Percentiles rank a stretch among this genome's conserved stretches.
phyloP scores from a whole-genome alignment of 192 early-diverging fungal genomes.

The Tieghemiomyces parasiticus region DNA sequence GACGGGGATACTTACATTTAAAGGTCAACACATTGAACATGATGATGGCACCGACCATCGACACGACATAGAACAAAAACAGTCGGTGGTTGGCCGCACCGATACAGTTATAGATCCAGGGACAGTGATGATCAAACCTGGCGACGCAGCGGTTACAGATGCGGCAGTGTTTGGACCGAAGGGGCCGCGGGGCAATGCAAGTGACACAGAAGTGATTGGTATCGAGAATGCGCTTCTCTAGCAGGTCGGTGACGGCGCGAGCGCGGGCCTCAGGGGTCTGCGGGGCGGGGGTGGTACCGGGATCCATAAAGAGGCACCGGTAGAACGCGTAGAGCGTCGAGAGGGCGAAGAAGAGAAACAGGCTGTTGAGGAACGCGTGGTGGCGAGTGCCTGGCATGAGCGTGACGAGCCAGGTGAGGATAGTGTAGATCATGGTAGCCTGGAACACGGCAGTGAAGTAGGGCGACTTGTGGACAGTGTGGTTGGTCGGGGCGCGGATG shows the following conservation, averaged over 20 bases:
- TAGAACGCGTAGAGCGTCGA: slow-evolving; percentile 64
- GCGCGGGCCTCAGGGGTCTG: slow-evolving; percentile 20
- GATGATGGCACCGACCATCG: slow-evolving; percentile 43
- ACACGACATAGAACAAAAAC: slow-evolving; percentile 67
- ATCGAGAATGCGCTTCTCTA: slow-evolving; percentile 50
- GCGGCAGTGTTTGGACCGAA: slow-evolving; percentile 91
- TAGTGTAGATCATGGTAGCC: slow-evolving; percentile 58
- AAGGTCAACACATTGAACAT: slow-evolving; percentile 42
- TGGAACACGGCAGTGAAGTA: slow-evolving; percentile 80
- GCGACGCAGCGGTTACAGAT: slow-evolving; percentile 87
- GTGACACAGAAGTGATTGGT: slow-evolving; percentile 70
- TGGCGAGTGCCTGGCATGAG: slow-evolving; percentile 48
- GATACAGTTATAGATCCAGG: slow-evolving; percentile 94
- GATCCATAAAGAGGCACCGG: slow-evolving; percentile 49
- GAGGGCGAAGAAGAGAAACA: slow-evolving; percentile 45
- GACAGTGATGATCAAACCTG: slow-evolving; percentile 92
- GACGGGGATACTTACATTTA: no score
- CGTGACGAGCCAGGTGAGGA: slow-evolving; percentile 42
- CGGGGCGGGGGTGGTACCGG: slow-evolving; percentile 60
- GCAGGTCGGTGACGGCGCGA: slow-evolving; percentile 32
- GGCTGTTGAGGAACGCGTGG: slow-evolving; percentile 32
- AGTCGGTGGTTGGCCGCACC: slow-evolving; percentile 75
- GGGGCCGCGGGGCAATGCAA: slow-evolving; percentile 66
- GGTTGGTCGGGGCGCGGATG: slow-evolving; percentile 25
- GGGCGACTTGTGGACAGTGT: slow-evolving; percentile 57